Percentiles rank a stretch among this genome's conserved stretches.
Evolutionary conservation across 2,329 filamentous ascomycete species (phyloP).

Genomic region (Penicillium sp.): DNA sequence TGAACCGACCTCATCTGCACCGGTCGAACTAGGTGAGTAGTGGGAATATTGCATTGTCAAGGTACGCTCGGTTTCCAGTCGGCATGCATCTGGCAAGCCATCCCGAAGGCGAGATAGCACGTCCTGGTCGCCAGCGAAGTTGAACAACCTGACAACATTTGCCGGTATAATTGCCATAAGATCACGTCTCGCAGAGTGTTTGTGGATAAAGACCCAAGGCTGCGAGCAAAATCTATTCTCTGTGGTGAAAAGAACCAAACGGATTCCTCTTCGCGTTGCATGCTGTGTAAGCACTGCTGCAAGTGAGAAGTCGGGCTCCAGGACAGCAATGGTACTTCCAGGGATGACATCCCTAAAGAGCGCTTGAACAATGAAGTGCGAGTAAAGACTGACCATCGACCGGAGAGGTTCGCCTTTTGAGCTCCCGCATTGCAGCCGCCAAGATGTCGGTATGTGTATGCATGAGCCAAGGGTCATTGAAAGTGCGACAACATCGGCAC

Average conservation of each 20-base stretch:
- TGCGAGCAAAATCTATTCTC: slow-evolving; percentile 3
- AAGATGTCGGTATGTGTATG: slow-evolving; percentile 8
- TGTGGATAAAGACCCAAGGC: slow-evolving; percentile 21
- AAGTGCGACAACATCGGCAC: slow-evolving; percentile 9
- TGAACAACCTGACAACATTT: slow-evolving; percentile 9
- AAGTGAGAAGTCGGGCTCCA: slow-evolving; percentile 22
- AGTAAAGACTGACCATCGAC: slow-evolving; percentile 16
- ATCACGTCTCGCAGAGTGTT: slow-evolving; percentile 13
- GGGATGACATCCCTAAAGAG: slow-evolving; percentile 6
- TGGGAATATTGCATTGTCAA: slow-evolving; percentile 5
- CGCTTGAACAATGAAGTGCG: slow-evolving; percentile 11
- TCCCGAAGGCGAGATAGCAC: slow-evolving; percentile 1
- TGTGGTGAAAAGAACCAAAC: slow-evolving; percentile 18
- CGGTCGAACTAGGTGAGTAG: neutral
- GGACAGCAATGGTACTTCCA: slow-evolving; percentile 12
- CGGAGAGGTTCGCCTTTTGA: slow-evolving; percentile 5
- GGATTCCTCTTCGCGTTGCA: slow-evolving; percentile 10
- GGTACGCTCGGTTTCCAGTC: slow-evolving; percentile 12
- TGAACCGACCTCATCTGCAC: neutral
- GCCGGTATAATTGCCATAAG: slow-evolving; percentile 9
- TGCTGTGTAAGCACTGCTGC: slow-evolving; percentile 10
- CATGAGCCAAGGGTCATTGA: slow-evolving; percentile 13
- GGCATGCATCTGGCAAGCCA: slow-evolving; percentile 7
- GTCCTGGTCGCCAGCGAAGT: slow-evolving; percentile 1
- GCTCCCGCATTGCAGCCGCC: slow-evolving; percentile 4